Base-by-base conservation (phyloP, 768 basidiomycete species). In the Tulasnella sp. region DNA sequence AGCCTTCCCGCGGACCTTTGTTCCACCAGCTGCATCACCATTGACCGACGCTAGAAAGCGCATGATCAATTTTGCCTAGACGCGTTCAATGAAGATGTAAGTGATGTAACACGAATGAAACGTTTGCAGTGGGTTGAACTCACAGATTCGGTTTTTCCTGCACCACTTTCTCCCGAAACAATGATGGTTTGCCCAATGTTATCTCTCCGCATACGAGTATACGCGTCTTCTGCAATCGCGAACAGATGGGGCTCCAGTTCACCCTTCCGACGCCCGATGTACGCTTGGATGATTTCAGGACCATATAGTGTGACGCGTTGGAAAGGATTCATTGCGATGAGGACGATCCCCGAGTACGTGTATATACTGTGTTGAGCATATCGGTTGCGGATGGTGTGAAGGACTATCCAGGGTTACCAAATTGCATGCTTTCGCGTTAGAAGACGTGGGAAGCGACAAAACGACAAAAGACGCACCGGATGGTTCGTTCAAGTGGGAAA, bases 321-420 rank as follows among this genome's bases (percentile, higher is more conserved):
- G 71, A 99, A 99, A 45, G 96, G 96, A 71, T 99, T 99, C 73
- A 99, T 83, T 53, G 96, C 96, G 68, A 99, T 96, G 63, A 99
- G 80, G 60, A 98, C 94, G 63, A 98, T 99, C 64, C 96, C 96
- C 61, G 89, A 93, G 73, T 98, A 99, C 31, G 96, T 98, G 67
- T 98, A 99, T 65, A 98, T 98, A 68, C 88, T 89, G 69, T 94
- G 94, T 63, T 92, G 86, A 32, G 84, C 87, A 73, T 99, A 99
- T 64, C 94, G 86, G 70, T 93, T 93, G 35, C 86, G 83, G 64
- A 99, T 97, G 42, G 94, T 94, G 67, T 99, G 93, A 25, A 99
- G 77, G 29, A 99, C 94, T 94, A 63, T 9, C 19, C 36, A 8
- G 6, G 34, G 23, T 27, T 31, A 50, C n/a, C 49, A 31, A 31